These are phyloP conservation scores for Starmera quercuum DNA, from an alignment of 805 yeast species.

Conservation along the genomic window DNA sequence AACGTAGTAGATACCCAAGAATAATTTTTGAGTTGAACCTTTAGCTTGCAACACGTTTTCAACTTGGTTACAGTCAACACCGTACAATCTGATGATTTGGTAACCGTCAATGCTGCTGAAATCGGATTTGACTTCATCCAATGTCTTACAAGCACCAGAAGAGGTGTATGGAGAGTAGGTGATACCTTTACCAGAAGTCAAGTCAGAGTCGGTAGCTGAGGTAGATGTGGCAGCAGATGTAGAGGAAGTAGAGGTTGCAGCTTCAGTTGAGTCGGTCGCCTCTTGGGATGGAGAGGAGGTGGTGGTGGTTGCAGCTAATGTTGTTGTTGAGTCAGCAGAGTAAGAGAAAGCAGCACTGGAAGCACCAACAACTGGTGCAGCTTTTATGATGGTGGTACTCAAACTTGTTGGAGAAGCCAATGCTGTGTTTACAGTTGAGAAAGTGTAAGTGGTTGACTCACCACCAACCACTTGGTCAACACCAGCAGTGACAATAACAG, in stretches of 20 bases:
- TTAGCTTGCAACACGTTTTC: slow-evolving; percentile 63
- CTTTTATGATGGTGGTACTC: slow-evolving; percentile 17
- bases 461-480: slow-evolving; percentile 28
- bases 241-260: slow-evolving; percentile 25
- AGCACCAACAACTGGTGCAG: slow-evolving; percentile 23
- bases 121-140: slow-evolving; percentile 51
- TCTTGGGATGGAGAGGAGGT: slow-evolving; percentile 21
- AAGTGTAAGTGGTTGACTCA: slow-evolving; percentile 18
- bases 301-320: slow-evolving; percentile 16
- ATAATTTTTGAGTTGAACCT: slow-evolving; percentile 55
- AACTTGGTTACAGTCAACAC: slow-evolving; percentile 82
- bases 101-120: slow-evolving; percentile 43
- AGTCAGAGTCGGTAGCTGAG: slow-evolving; percentile 22
- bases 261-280: slow-evolving; percentile 18
- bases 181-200: slow-evolving; percentile 53
- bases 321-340: slow-evolving; percentile 23
- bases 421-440: slow-evolving; percentile 19
- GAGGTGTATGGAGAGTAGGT: slow-evolving; percentile 75
- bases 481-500: slow-evolving; percentile 41
- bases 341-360: slow-evolving; percentile 22
- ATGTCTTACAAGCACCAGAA: slow-evolving; percentile 62
- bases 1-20: slow-evolving; percentile 66
- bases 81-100: slow-evolving; percentile 68
- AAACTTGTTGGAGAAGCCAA: slow-evolving; percentile 19
- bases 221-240: slow-evolving; percentile 25